Percentiles rank a stretch among this genome's conserved stretches.
Conservation (phyloP, 441 rosid genomes). For the Syzygium malaccense region DNA sequence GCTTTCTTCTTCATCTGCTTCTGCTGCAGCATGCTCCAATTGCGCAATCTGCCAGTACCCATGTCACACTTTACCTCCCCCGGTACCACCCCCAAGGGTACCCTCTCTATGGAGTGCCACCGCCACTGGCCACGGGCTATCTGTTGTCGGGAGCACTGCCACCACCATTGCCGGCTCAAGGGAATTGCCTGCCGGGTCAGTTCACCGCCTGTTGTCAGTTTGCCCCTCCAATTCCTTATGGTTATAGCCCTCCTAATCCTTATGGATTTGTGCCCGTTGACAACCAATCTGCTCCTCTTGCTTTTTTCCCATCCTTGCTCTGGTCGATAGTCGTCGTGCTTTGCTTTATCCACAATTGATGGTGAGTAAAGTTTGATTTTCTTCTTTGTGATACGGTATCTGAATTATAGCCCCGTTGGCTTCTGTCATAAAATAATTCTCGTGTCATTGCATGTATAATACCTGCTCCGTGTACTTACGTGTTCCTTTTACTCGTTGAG, state of each 20-base stretch:
- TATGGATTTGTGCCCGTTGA: slow-evolving; percentile 13
- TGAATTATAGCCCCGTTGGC: background rate
- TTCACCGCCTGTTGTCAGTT: slow-evolving; percentile 27
- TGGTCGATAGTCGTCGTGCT: background rate
- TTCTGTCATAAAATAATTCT: background rate
- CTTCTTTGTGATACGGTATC: background rate
- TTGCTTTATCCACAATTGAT: slow-evolving; percentile 2
- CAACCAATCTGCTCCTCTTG: slow-evolving; percentile 1
- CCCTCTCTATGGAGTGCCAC: slow-evolving; percentile 16
- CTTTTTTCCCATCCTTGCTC: slow-evolving; percentile 3
- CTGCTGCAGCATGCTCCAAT: slow-evolving; percentile 1
- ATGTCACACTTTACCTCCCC: slow-evolving; percentile 25
- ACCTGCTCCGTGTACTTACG: background rate
- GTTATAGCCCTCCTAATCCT: slow-evolving; percentile 17
- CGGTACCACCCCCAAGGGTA: slow-evolving; percentile 23
- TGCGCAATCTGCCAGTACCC: slow-evolving; percentile 23
- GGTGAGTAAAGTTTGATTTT: slow-evolving; percentile 7
- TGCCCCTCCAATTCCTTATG: slow-evolving; percentile 36
- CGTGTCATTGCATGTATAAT: background rate
- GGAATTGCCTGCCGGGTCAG: slow-evolving; percentile 27
- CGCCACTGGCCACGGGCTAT: slow-evolving; percentile 23
- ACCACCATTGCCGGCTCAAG: slow-evolving; percentile 3
- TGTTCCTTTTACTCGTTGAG: background rate
- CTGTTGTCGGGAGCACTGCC: slow-evolving; percentile 24
- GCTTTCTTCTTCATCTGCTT: background rate